These are phyloP conservation scores for Colletotrichum godetiae DNA, from an alignment of 2,329 filamentous ascomycete species.

Conservation along the genomic window DNA sequence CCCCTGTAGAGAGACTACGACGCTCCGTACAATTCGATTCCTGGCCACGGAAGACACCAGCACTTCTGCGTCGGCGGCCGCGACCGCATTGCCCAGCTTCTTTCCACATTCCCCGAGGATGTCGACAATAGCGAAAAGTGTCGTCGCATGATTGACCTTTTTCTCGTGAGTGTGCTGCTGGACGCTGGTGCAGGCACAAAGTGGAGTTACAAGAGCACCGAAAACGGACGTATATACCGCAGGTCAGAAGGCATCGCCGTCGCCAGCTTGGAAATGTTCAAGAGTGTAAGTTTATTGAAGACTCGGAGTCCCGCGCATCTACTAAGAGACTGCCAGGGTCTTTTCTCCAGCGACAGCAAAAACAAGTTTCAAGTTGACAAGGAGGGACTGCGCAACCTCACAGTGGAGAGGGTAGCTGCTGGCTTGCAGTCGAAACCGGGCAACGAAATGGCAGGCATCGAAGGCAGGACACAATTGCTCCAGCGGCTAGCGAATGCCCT, in stretches of 20 bases:
- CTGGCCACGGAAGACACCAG: slow-evolving; percentile 87
- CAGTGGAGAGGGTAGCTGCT: slow-evolving; percentile 77
- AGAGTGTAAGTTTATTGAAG: slow-evolving; percentile 60
- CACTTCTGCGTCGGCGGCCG: slow-evolving; percentile 85
- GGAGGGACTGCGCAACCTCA: slow-evolving; percentile 79
- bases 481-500: slow-evolving; percentile 81
- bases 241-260: slow-evolving; percentile 90
- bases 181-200: slow-evolving; percentile 89
- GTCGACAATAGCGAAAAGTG: slow-evolving; percentile 80
- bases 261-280: slow-evolving; percentile 89
- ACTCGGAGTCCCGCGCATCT: background rate
- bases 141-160: slow-evolving; percentile 80
- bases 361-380: slow-evolving; percentile 94
- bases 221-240: slow-evolving; percentile 84
- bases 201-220: slow-evolving; percentile 93
- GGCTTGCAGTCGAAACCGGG: slow-evolving; percentile 86
- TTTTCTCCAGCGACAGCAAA: slow-evolving; percentile 84
- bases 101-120: slow-evolving; percentile 74
- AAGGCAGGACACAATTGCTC: slow-evolving; percentile 85
- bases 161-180: slow-evolving; percentile 82
- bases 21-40: slow-evolving; percentile 72
- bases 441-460: slow-evolving; percentile 86
- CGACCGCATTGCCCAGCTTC: slow-evolving; percentile 77
- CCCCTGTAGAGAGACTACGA: slow-evolving; percentile 62
- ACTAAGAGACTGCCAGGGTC: slow-evolving; percentile 60